Evolutionary conservation across 1,284 basidiomycete species (phyloP).

Genomic region (Ceratobasidium sp.): DNA sequence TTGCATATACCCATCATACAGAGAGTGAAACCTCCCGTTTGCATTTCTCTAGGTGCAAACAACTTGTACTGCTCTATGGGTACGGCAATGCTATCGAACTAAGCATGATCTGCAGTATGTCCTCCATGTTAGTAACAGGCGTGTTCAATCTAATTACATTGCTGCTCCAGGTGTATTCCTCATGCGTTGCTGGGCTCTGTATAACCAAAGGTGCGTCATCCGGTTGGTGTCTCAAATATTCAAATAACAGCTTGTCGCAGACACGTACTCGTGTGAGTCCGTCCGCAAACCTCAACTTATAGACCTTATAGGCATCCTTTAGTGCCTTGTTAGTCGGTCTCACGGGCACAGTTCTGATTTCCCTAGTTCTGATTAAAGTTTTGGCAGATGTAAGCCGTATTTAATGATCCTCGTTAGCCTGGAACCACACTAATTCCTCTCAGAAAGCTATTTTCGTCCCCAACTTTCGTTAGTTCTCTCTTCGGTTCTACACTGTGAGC

Average conservation of each 20-base stretch:
- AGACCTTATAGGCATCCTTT: not conserved
- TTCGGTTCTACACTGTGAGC: too few relatives aligned
- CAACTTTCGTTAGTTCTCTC: slow-evolving; percentile 15
- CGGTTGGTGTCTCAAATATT: too few relatives aligned
- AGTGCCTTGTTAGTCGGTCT: slow-evolving; percentile 8
- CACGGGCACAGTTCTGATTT: not conserved
- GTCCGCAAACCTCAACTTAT: not conserved
- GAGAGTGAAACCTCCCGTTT: not conserved
- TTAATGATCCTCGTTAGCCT: not conserved
- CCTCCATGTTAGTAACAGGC: not conserved
- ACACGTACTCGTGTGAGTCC: not conserved
- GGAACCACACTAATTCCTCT: not conserved
- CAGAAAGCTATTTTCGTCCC: slow-evolving; percentile 7
- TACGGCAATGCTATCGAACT: not conserved
- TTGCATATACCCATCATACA: not conserved
- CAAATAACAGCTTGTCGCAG: too few relatives aligned
- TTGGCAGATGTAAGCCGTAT: slow-evolving; percentile 8
- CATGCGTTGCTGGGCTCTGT: slow-evolving; percentile 28
- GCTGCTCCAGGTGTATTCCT: not conserved
- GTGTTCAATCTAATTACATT: not conserved
- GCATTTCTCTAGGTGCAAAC: not conserved
- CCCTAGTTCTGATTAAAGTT: not conserved
- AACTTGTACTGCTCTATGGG: not conserved
- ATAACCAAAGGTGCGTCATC: slow-evolving; percentile 1
- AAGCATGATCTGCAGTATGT: not conserved